Base-by-base conservation (phyloP, 208 protist species). In the Leptomonas seymouri region DNA sequence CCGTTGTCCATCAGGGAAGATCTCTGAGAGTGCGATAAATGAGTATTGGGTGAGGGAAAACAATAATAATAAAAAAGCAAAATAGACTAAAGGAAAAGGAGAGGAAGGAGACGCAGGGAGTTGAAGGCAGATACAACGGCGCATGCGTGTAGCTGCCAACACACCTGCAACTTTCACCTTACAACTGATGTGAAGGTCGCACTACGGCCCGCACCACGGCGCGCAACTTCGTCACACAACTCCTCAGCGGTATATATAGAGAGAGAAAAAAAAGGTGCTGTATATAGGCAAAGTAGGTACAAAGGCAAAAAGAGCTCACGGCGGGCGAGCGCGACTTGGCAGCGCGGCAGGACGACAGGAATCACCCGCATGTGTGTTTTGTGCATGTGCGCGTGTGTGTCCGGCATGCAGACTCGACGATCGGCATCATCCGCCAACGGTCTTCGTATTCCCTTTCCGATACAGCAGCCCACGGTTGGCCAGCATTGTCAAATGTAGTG, bases 11-110 rank as follows among this genome's bases (percentile, higher is more conserved):
- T n/a, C 21, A 6, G 36, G 21, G 27, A 42, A 39, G 5, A 58
- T 54, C n/a, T 20, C 46, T 39, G 21, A 63, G 57, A 63, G 57
- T 18, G 57, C 57, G 51, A 63, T 51, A 0, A 63, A 49, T 7
- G 25, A 39, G 34, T 48, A 11, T 53, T 3, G 11, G 21, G 9
- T 30, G 21, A 53, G 48, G 14, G 21, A 53, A 12, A 53, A 28
- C 14, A 4, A 2, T 11, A 53, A 30, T 30, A 28, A 53, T 3
- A 56, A 56, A 36, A 56, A 39, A 2, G 20, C 11, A 55, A 34
- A 55, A n/a, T n/a, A n/a, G n/a, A n/a, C n/a, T n/a, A 39, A 56
- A 39, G 5, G 28, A 56, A 56, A 45, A 53, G 6, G 25, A 39
- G 34, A 9, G 9, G 34, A 9, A 39, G 9, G 7, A 39, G 7